Conservation (phyloP, 2,329 filamentous ascomycete genomes). For the Arthrinium phaeospermum region DNA sequence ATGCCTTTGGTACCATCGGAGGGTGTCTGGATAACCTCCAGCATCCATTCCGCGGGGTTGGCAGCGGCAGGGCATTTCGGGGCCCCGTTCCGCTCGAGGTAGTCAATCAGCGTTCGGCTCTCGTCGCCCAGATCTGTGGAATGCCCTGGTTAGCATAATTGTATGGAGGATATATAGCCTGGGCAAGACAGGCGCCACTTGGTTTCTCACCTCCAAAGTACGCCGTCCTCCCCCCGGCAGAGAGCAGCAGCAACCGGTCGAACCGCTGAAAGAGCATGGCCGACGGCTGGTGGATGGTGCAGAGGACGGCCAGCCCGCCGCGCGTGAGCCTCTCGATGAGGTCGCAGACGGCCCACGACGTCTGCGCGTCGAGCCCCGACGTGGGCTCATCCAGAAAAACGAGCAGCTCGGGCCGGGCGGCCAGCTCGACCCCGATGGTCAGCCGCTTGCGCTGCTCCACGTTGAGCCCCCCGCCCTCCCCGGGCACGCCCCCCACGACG, state of each 20-base stretch:
- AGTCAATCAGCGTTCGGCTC: constrained; percentile 67
- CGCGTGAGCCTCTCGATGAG: constrained; percentile 70
- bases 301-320: constrained; percentile 73
- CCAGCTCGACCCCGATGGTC: constrained; percentile 85
- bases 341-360: constrained; percentile 73
- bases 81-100: constrained; percentile 70
- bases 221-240: constrained; percentile 73
- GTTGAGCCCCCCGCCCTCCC: constrained; percentile 52
- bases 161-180: no score
- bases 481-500: constrained; percentile 68
- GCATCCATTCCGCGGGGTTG: constrained; percentile 56
- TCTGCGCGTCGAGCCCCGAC: constrained; percentile 70
- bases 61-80: constrained; percentile 64
- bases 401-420: constrained; percentile 75
- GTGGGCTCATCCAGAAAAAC: constrained; percentile 79
- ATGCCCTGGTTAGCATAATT: constrained; percentile 65
- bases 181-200: no score
- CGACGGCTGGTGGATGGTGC: constrained; percentile 76
- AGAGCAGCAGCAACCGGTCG: constrained; percentile 73
- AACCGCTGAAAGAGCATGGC: constrained; percentile 74
- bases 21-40: constrained; percentile 65
- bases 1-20: constrained; percentile 67
- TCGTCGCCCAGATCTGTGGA: constrained; percentile 69
- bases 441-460: constrained; percentile 75
- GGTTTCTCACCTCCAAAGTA: constrained; percentile 47